A percentile compares a stretch with the other conserved stretches of the same genome.
Conservation (phyloP, 441 rosid genomes). For the Gossypium trilobum region DNA sequence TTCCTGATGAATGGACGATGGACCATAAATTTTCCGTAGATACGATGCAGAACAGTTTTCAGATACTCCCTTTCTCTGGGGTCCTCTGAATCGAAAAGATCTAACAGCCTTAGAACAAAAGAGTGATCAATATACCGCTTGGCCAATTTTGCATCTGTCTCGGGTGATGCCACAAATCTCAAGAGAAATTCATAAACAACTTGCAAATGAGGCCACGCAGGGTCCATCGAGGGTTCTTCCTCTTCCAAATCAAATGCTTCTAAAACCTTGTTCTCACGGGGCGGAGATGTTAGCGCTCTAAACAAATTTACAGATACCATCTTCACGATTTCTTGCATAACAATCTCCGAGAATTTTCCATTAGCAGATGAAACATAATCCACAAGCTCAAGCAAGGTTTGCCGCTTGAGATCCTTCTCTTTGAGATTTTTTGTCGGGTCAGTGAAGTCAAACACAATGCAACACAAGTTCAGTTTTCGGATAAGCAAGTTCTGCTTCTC, state of each 20-base stretch:
- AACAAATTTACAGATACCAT: slow-evolving; percentile 57
- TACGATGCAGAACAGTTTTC: slow-evolving; percentile 73
- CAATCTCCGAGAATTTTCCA: slow-evolving; percentile 51
- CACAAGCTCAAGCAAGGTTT: slow-evolving; percentile 68
- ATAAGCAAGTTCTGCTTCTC: slow-evolving; percentile 63
- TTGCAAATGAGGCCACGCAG: slow-evolving; percentile 72
- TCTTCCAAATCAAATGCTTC: slow-evolving; percentile 60
- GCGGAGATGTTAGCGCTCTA: slow-evolving; percentile 48
- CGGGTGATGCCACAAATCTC: slow-evolving; percentile 60
- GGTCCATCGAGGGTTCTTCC: slow-evolving; percentile 66
- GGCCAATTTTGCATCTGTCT: slow-evolving; percentile 65
- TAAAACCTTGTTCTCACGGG: slow-evolving; percentile 49
- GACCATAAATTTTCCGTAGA: slow-evolving; percentile 87
- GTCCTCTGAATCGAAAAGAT: slow-evolving; percentile 67
- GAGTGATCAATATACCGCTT: slow-evolving; percentile 59
- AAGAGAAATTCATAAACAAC: slow-evolving; percentile 59
- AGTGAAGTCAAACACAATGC: slow-evolving; percentile 46
- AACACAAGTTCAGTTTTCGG: slow-evolving; percentile 52
- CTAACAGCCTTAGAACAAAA: slow-evolving; percentile 61
- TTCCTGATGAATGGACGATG: slow-evolving; percentile 86
- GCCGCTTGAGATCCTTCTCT: slow-evolving; percentile 73
- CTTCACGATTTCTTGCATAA: slow-evolving; percentile 46
- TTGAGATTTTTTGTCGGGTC: slow-evolving; percentile 57
- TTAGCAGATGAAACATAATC: slow-evolving; percentile 59
- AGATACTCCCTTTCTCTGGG: slow-evolving; percentile 56